These are phyloP conservation scores for Colletotrichum acutatum DNA, from an alignment of 2,329 filamentous ascomycete genomes.

Conservation along the genomic window DNA sequence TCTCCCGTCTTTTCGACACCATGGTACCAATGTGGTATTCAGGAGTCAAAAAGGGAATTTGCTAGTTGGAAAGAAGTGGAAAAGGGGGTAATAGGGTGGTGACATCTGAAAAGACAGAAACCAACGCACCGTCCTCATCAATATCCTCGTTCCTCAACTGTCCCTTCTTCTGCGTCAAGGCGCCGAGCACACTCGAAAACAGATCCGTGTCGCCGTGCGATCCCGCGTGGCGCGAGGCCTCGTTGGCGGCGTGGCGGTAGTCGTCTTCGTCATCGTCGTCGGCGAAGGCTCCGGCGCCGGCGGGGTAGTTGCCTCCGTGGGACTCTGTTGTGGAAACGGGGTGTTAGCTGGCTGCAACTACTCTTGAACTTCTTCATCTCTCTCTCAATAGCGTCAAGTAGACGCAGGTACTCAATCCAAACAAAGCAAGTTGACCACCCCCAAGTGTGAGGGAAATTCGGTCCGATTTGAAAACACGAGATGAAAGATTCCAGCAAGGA, in stretches of 20 bases:
- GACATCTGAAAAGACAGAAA: not conserved
- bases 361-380: not conserved
- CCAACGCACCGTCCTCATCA: constrained; percentile 61
- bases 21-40: too few species aligned
- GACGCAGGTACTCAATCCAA: not conserved
- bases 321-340: constrained; percentile 40
- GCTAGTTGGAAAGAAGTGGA: too few species aligned
- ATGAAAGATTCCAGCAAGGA: not conserved
- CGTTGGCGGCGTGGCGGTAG: constrained; percentile 57
- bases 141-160: constrained; percentile 57
- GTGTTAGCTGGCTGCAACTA: not conserved
- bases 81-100: too few species aligned
- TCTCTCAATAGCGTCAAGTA: not conserved
- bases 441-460: not conserved
- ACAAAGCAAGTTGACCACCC: not conserved
- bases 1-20: too few species aligned
- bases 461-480: not conserved
- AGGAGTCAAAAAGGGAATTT: too few species aligned
- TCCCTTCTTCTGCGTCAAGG: constrained; percentile 61
- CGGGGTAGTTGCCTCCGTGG: constrained; percentile 44
- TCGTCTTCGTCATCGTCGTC: constrained; percentile 59
- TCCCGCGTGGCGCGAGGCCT: constrained; percentile 59
- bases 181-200: constrained; percentile 60
- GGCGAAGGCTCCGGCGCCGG: constrained; percentile 48
- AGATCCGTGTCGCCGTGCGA: constrained; percentile 58